phyloP scores from a whole-genome alignment of 805 yeast genomes.

The Candida lessepsii region DNA sequence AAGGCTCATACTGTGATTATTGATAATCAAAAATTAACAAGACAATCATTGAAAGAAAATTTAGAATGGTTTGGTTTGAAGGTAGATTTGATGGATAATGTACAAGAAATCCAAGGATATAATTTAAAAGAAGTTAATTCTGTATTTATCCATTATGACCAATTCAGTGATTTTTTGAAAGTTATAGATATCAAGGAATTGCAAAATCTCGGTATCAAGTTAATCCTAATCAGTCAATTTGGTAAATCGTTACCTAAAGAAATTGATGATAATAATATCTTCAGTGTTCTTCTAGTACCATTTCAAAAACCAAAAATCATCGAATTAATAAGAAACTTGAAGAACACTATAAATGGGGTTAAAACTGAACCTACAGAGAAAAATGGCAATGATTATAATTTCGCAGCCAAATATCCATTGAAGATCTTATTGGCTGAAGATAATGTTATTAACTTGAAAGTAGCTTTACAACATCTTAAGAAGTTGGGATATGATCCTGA shows the following conservation, averaged over 20 bases:
- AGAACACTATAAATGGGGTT: background rate
- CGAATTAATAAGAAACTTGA: constrained; percentile 9
- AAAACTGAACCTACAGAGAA: background rate
- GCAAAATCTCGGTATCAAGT: constrained; percentile 2
- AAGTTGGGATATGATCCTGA: constrained; percentile 51
- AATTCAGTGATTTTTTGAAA: constrained; percentile 14
- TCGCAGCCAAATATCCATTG: constrained; percentile 35
- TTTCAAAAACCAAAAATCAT: constrained; percentile 26
- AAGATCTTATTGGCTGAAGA: constrained; percentile 56
- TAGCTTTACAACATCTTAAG: constrained; percentile 48
- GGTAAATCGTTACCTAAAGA: constrained; percentile 26
- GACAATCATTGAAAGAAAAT: constrained; percentile 30
- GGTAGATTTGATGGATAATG: constrained; percentile 21
- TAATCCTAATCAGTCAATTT: constrained; percentile 28
- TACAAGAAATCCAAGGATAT: constrained; percentile 14
- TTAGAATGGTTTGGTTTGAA: constrained; percentile 35
- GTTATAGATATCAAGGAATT: background rate
- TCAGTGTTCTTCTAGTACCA: constrained; percentile 28
- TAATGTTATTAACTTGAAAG: constrained; percentile 48
- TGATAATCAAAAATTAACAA: constrained; percentile 29
- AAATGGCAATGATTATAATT: background rate
- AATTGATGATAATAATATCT: constrained; percentile 19
- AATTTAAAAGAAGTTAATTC: constrained; percentile 14
- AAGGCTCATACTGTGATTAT: constrained; percentile 23
- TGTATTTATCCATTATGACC: constrained; percentile 23